A percentile compares a stretch with the other conserved stretches of the same genome.
Conservation (phyloP, 257 asterid species). For the Solanum pimpinellifolium region DNA sequence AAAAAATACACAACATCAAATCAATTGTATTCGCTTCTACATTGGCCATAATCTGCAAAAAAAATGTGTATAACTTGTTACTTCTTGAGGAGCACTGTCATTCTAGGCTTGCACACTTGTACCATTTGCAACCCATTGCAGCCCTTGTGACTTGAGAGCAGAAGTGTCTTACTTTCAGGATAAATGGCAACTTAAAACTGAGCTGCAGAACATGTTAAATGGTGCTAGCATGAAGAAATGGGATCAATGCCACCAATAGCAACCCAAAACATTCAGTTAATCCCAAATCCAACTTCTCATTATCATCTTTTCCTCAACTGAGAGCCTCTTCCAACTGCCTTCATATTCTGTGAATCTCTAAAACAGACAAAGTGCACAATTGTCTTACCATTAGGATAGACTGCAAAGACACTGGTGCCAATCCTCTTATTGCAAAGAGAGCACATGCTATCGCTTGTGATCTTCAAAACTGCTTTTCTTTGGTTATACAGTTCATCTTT, state of each 20-base stretch:
- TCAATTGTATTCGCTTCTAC: neutral
- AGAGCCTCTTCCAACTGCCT: conserved; percentile 57
- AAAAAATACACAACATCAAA: neutral
- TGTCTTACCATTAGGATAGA: conserved; percentile 83
- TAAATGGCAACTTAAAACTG: neutral
- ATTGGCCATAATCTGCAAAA: neutral
- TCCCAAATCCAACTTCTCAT: neutral
- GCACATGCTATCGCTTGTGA: conserved; percentile 73
- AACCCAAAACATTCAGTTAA: neutral
- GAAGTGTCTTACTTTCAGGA: neutral
- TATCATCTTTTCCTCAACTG: conserved; percentile 41
- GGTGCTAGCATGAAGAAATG: neutral
- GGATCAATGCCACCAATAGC: neutral
- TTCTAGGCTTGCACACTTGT: neutral
- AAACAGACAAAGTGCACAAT: conserved; percentile 90
- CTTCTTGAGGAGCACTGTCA: neutral
- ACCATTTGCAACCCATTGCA: neutral
- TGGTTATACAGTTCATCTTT: conserved; percentile 69
- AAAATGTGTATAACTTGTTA: neutral
- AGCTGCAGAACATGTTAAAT: neutral
- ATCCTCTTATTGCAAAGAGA: conserved; percentile 90
- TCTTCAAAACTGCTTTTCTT: conserved; percentile 63
- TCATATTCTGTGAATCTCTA: conserved; percentile 83
- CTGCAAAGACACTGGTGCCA: conserved; percentile 89
- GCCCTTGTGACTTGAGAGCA: neutral